Percentiles rank a stretch among this genome's conserved stretches.
phyloP scores from a whole-genome alignment of 2,329 filamentous ascomycete genomes.

The Arthrobotrys iridis region DNA sequence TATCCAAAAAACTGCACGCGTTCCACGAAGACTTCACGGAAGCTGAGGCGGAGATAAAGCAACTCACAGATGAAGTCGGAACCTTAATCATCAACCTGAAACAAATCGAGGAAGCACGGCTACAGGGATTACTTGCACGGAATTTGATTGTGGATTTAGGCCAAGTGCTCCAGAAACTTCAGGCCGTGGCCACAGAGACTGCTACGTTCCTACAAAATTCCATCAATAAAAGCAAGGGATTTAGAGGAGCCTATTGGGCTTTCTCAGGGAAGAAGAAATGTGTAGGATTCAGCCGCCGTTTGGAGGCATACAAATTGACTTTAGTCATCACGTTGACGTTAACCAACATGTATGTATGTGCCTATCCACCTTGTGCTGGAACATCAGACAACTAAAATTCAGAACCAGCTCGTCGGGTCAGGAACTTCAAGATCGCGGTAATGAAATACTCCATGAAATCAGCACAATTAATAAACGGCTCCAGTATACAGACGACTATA shows the following conservation, averaged over 20 bases:
- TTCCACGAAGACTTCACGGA: neutral
- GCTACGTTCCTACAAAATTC: neutral
- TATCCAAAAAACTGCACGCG: constrained; percentile 12
- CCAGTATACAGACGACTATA: neutral
- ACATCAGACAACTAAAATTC: too few species aligned
- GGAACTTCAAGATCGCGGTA: neutral
- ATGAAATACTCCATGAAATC: neutral
- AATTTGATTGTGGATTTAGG: neutral
- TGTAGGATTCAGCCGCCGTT: neutral
- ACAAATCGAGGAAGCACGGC: neutral
- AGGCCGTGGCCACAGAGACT: neutral
- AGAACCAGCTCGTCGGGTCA: neutral
- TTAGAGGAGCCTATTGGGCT: constrained; percentile 6
- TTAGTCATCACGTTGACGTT: constrained; percentile 12
- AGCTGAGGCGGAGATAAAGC: constrained; percentile 7
- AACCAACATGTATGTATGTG: neutral
- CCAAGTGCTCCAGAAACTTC: neutral
- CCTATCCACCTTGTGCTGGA: too few species aligned
- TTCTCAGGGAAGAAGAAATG: constrained; percentile 19
- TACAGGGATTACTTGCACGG: neutral
- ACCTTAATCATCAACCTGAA: neutral
- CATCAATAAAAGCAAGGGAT: neutral
- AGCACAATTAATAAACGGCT: neutral
- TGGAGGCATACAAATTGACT: constrained; percentile 12
- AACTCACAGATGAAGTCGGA: neutral